Conservation (phyloP, 768 basidiomycete genomes). For the Suillus ampliporus region DNA sequence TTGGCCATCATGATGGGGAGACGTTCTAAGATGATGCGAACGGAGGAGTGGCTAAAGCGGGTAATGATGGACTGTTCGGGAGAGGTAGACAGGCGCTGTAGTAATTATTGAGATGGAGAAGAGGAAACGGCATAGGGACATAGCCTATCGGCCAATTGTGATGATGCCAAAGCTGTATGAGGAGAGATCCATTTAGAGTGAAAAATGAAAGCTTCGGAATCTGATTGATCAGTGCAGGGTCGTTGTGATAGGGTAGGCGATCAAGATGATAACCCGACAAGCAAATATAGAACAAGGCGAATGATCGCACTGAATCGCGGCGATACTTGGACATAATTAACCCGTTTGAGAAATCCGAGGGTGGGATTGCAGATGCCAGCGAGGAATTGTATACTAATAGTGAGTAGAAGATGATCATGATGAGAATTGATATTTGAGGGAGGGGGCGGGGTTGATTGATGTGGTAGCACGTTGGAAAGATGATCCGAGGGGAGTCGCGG, state of each 20-base stretch:
- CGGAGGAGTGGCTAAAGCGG: neutral
- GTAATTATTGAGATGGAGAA: slow-evolving; percentile 11
- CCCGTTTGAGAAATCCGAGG: slow-evolving; percentile 18
- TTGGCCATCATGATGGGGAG: slow-evolving; percentile 3
- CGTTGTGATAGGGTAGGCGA: slow-evolving; percentile 44
- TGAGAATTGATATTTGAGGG: slow-evolving; percentile 1
- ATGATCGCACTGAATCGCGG: slow-evolving; percentile 25
- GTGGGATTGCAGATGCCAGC: no score
- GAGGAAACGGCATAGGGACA: neutral
- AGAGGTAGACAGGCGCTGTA: slow-evolving; percentile 8
- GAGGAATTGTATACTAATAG: no score
- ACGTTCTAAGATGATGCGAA: neutral
- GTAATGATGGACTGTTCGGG: neutral
- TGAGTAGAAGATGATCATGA: slow-evolving; percentile 1
- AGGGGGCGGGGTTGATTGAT: neutral
- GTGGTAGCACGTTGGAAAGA: slow-evolving; percentile 1
- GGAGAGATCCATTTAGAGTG: slow-evolving; percentile 32
- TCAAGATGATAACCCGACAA: slow-evolving; percentile 36
- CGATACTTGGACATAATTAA: slow-evolving; percentile 30
- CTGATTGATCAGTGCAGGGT: slow-evolving; percentile 40
- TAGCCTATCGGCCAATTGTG: slow-evolving; percentile 28
- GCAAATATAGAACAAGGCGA: slow-evolving; percentile 26
- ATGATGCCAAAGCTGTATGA: slow-evolving; percentile 25
- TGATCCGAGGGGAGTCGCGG: slow-evolving; percentile 27
- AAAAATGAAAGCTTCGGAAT: slow-evolving; percentile 34